A percentile compares a stretch with the other conserved stretches of the same genome.
Conservation (phyloP, 2,329 filamentous ascomycete species). For the Penicillium sp. region DNA sequence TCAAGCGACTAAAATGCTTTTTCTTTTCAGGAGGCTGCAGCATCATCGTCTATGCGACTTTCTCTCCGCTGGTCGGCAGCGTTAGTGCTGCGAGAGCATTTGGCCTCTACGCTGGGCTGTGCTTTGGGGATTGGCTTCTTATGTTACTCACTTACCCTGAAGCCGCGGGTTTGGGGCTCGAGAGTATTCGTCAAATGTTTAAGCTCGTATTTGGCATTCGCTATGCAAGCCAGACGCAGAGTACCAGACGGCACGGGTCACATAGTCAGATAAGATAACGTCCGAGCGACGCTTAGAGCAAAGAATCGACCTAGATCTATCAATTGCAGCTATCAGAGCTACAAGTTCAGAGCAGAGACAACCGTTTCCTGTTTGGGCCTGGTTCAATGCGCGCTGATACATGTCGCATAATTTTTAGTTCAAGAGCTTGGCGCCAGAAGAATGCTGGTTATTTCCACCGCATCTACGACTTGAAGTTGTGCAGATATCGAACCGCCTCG, state of each 20-base stretch:
- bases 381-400: too few species aligned
- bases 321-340: too few species aligned
- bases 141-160: background rate
- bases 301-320: background rate
- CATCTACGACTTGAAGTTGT: background rate
- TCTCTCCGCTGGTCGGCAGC: slow-evolving; percentile 11
- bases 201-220: background rate
- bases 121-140: slow-evolving; percentile 10
- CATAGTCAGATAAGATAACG: background rate
- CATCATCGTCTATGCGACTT: slow-evolving; percentile 12
- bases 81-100: slow-evolving; percentile 13
- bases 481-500: background rate
- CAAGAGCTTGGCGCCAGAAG: background rate
- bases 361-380: too few species aligned
- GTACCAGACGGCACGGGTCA: background rate
- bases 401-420: too few species aligned
- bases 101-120: slow-evolving; percentile 12
- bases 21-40: slow-evolving; percentile 4
- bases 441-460: background rate
- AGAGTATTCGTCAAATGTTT: background rate
- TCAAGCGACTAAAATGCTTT: background rate
- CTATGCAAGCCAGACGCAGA: background rate
- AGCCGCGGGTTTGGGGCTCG: background rate
- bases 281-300: background rate
- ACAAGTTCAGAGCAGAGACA: too few species aligned